Percentiles rank a stretch among this genome's conserved stretches.
Evolutionary conservation across 768 basidiomycete genomes (phyloP).

Genomic region (Leccinum boreale): DNA sequence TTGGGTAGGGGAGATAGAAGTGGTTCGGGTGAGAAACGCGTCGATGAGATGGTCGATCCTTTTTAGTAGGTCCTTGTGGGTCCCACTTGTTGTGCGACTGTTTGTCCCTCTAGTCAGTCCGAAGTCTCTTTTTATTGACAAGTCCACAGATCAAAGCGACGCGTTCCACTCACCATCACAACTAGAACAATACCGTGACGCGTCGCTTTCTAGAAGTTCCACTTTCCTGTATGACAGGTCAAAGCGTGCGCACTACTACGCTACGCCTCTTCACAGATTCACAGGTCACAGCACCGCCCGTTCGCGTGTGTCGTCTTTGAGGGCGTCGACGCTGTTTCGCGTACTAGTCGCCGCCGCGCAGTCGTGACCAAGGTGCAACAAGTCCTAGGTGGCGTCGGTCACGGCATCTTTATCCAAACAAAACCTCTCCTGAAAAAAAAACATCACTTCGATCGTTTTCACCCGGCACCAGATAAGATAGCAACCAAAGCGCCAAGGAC

Average conservation of each 20-base stretch:
- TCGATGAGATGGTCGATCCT: conserved; percentile 21
- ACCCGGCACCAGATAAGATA: not conserved
- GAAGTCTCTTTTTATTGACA: conserved; percentile 6
- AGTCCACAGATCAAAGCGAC: conserved; percentile 9
- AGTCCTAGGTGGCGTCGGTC: not conserved
- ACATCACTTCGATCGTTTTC: not conserved
- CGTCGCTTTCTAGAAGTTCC: not conserved
- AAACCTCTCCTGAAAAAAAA: not conserved
- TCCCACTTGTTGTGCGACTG: conserved; percentile 33
- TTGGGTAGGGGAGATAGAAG: conserved; percentile 14
- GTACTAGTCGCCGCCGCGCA: not conserved
- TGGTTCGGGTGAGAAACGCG: conserved; percentile 25
- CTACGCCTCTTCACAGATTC: not conserved
- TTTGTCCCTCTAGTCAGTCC: conserved; percentile 15
- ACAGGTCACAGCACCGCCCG: not conserved
- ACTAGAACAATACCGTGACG: not conserved
- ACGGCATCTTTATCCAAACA: not conserved
- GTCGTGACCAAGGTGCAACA: not conserved
- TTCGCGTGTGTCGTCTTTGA: not conserved
- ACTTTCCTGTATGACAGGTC: conserved; percentile 4
- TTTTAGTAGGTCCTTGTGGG: conserved; percentile 36
- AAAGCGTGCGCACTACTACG: conserved; percentile 12
- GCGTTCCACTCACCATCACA: conserved; percentile 18
- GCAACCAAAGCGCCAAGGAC: not conserved
- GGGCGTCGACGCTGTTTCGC: not conserved